These are phyloP conservation scores for Cyathus striatus DNA, from an alignment of 768 basidiomycete species.

Conservation along the genomic window DNA sequence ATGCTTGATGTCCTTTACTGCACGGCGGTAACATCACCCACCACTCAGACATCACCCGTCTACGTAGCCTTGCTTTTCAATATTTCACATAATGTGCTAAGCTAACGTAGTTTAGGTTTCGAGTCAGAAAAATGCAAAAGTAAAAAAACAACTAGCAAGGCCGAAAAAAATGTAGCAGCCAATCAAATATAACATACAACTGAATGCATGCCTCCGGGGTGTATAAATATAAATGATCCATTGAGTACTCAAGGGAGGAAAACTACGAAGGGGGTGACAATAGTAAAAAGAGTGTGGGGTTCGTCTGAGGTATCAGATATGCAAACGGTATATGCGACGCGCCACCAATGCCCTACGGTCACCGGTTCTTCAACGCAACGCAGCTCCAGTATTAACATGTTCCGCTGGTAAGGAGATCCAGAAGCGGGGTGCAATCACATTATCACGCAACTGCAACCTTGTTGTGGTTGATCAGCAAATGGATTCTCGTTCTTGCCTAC, in stretches of 20 bases:
- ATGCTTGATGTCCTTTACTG: no score
- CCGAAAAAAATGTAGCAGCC: constrained; percentile 2
- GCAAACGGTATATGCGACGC: constrained; percentile 18
- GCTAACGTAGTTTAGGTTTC: no score
- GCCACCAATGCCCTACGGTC: not conserved
- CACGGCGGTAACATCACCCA: no score
- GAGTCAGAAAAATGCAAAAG: no score
- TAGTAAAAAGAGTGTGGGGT: constrained; percentile 16
- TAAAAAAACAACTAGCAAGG: constrained; percentile 6
- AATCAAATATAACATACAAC: constrained; percentile 7
- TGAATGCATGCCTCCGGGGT: constrained; percentile 13
- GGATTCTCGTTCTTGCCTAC: constrained; percentile 89
- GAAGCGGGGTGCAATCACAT: constrained; percentile 42
- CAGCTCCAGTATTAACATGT: no score
- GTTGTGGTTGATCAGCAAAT: constrained; percentile 78
- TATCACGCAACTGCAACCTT: constrained; percentile 66
- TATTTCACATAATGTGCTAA: no score
- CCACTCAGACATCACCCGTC: no score
- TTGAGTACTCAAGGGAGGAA: constrained; percentile 4
- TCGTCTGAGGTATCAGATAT: constrained; percentile 11
- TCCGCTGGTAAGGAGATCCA: not conserved
- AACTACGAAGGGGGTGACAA: constrained; percentile 4
- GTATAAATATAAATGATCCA: constrained; percentile 3
- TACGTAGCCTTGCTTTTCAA: no score
- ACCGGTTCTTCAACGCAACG: no score